Base-by-base conservation (phyloP, 352 stramenopile genomes). In the Phytopythium montanum region DNA sequence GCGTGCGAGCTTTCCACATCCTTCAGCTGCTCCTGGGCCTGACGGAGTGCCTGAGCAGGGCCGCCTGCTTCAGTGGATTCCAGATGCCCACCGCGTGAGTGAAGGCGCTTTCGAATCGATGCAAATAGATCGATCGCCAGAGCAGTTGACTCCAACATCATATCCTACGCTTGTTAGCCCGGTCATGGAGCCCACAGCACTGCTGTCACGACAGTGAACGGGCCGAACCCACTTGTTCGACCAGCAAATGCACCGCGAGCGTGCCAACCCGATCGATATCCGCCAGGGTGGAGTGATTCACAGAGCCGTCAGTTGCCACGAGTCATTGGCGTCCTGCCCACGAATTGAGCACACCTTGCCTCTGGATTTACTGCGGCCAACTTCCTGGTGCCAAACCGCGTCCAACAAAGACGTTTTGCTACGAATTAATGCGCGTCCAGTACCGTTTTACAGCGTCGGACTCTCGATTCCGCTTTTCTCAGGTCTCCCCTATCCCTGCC, bases 181-280 rank as follows among this genome's bases (percentile, higher is more conserved):
- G 29, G 29, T 9, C 29, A 1, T 16, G 33, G 33, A 38, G 33
- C 33, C 10, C 33, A 16, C n/a, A 14, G 33, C 8, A 16, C 5
- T 42, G 36, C 36, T n/a, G 36, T n/a, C n/a, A n/a, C n/a, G n/a
- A n/a, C n/a, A n/a, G n/a, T n/a, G n/a, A n/a, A 18, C 16, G 12
- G 36, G 36, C 16, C 36, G 13, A 42, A 42, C 36, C 36, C 36
- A 42, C 16, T 42, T 14, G 12, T 9, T 42, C 45, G 45, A 31
- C 45, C 45, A 52, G 45, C 45, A 52, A 54, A 54, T 41, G 41
- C 42, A 39, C 21, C 49, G 13, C 36, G 16, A 25, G 9, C 26
- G 49, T 54, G 49, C 49, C 41, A 42, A 26, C 21, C 26, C 28
- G 18, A 54, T 54, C 49, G 49, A 54, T 41, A 54, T 54, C 49